A percentile compares a stretch with the other conserved stretches of the same genome.
phyloP scores from a whole-genome alignment of 2,329 filamentous ascomycete species.

The Pezicula neosporulosa region DNA sequence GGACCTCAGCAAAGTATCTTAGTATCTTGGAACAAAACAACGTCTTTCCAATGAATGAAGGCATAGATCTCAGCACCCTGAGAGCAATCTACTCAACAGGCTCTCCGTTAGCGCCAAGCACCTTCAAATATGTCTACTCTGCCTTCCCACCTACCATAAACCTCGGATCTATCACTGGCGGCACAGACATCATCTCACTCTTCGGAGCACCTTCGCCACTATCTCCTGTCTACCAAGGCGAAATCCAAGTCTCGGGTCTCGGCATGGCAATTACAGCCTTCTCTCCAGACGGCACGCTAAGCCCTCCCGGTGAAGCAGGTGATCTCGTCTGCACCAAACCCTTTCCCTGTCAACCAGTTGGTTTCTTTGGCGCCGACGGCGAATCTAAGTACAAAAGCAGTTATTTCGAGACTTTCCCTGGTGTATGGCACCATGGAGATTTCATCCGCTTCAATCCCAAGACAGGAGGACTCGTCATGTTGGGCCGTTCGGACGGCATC shows the following conservation, averaged over 20 bases:
- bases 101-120: constrained; percentile 86
- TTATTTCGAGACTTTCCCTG: constrained; percentile 82
- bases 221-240: constrained; percentile 66
- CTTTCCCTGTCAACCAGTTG: constrained; percentile 88
- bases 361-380: constrained; percentile 76
- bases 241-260: constrained; percentile 75
- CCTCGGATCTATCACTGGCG: constrained; percentile 89
- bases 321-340: constrained; percentile 84
- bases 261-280: constrained; percentile 72
- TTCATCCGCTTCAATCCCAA: constrained; percentile 70
- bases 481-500: constrained; percentile 88
- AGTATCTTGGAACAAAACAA: constrained; percentile 81
- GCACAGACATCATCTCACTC: constrained; percentile 93
- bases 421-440: constrained; percentile 91
- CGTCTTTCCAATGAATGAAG: constrained; percentile 52
- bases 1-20: constrained; percentile 91
- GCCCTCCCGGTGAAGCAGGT: constrained; percentile 63
- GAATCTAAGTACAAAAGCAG: constrained; percentile 74
- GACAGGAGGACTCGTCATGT: constrained; percentile 82
- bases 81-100: constrained; percentile 92
- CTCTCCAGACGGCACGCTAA: constrained; percentile 39
- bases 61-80: constrained; percentile 59
- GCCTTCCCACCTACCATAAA: constrained; percentile 80
- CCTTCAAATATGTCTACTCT: constrained; percentile 84
- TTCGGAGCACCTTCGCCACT: constrained; percentile 84